Conservation (phyloP, 2,329 filamentous ascomycete species). For the Colletotrichum sp. region DNA sequence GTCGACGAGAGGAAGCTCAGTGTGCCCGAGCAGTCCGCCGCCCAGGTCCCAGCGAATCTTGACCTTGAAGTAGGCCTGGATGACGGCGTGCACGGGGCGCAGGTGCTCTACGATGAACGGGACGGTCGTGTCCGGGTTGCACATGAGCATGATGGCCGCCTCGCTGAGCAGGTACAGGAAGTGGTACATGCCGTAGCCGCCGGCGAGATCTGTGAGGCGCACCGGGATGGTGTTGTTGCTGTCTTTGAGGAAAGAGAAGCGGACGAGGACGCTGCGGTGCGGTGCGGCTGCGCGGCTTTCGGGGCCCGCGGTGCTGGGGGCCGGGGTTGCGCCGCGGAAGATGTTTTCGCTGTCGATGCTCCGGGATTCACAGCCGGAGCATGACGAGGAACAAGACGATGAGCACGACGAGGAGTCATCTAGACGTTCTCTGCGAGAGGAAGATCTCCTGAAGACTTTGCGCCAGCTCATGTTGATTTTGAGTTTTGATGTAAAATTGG, state of each 20-base stretch:
- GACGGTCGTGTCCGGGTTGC: neutral
- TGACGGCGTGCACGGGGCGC: neutral
- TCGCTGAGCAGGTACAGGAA: neutral
- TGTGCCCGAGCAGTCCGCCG: neutral
- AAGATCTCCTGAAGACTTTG: neutral
- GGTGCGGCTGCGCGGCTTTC: neutral
- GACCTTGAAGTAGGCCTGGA: neutral
- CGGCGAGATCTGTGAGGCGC: neutral
- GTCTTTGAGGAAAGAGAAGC: neutral
- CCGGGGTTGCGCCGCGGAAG: neutral
- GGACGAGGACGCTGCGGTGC: neutral
- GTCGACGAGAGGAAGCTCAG: neutral
- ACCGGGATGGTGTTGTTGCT: neutral
- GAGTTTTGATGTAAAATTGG: neutral
- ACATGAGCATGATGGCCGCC: neutral
- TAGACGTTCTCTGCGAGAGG: neutral
- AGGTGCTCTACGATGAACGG: neutral
- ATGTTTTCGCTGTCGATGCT: neutral
- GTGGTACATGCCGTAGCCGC: neutral
- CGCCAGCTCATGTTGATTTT: neutral
- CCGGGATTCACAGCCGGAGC: neutral
- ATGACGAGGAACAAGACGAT: neutral
- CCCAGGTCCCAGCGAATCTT: neutral
- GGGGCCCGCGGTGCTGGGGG: rapidly evolving
- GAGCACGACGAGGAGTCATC: neutral